Base-by-base conservation (phyloP, 2,329 filamentous ascomycete species). In the Colletotrichum sp. region DNA sequence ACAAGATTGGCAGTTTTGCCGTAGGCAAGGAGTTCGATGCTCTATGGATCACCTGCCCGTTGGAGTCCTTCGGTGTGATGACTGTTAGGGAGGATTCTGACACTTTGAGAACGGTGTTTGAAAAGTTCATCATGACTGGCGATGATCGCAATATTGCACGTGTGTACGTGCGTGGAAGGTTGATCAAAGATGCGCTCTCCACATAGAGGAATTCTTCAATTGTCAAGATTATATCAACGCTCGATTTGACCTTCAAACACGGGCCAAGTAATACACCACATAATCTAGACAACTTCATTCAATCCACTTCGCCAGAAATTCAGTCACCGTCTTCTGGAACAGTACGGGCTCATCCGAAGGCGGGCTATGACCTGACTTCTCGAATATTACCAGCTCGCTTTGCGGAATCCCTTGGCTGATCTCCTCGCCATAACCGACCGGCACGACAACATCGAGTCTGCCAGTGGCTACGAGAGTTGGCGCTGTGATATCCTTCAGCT, bases 41-140 rank as follows among this genome's bases (percentile, higher is more conserved):
- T 0, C 76, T 91, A 30, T 82, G 88, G 75, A 82, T 93, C 4
- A 85, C 28, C 6, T 65, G 88, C 62, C 86, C 88, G 16, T 79
- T 79, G 24, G 72, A 77, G 4, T 74, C 79, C 4, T 69, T 65
- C 18, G 88, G 88, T 0, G 82, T 89, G 3, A 92, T 90, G 85
- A 87, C 90, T 0, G 88, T 89, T 13, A 79, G 90, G 1, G 89
- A 92, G 77, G 87, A 89, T 0, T 83, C 82, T 0, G 91, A 93
- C 67, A 83, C 82, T 0, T 55, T 84, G 1, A 80, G 82, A 64
- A 88, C 83, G 0, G 83, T 92, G 21, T 90, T 93, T 75, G 90
- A 93, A 71, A 93, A 93, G 84, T 93, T 92, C 75, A 78, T 93
- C 34, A 92, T 93, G 90, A 93, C 91, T 3, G 92, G 90, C 0